phyloP scores from a whole-genome alignment of 331 rosid genomes.

The Quercus lobata region DNA sequence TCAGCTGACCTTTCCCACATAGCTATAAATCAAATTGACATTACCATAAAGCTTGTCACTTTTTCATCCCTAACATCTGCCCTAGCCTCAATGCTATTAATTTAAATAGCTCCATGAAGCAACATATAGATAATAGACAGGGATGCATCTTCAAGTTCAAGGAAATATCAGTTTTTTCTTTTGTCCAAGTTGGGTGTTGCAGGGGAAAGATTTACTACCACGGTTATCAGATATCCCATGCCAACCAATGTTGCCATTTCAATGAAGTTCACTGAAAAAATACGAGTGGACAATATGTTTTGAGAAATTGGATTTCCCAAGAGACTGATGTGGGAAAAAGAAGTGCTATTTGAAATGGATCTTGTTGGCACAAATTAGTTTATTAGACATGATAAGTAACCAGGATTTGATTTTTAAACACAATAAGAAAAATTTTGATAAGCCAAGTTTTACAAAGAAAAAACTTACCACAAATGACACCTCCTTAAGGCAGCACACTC shows the following conservation, averaged over 20 bases:
- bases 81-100: background rate
- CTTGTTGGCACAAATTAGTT: background rate
- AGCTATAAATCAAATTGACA: background rate
- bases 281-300: background rate
- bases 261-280: background rate
- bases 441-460: background rate
- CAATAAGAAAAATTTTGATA: background rate
- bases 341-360: too few species aligned
- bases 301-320: background rate
- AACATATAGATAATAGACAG: background rate
- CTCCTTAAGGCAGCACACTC: conserved; percentile 59
- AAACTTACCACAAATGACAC: conserved; percentile 75
- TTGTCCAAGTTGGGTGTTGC: background rate
- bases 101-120: background rate
- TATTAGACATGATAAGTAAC: background rate
- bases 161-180: background rate
- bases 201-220: background rate
- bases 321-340: background rate
- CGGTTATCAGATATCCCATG: background rate
- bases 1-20: background rate
- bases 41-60: background rate
- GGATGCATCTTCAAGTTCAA: background rate
- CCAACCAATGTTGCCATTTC: background rate
- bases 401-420: background rate
- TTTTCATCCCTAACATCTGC: background rate